Percentiles rank a stretch among this genome's conserved stretches.
Conservation (phyloP, 2,329 filamentous ascomycete species). For the Colletotrichum lentis region DNA sequence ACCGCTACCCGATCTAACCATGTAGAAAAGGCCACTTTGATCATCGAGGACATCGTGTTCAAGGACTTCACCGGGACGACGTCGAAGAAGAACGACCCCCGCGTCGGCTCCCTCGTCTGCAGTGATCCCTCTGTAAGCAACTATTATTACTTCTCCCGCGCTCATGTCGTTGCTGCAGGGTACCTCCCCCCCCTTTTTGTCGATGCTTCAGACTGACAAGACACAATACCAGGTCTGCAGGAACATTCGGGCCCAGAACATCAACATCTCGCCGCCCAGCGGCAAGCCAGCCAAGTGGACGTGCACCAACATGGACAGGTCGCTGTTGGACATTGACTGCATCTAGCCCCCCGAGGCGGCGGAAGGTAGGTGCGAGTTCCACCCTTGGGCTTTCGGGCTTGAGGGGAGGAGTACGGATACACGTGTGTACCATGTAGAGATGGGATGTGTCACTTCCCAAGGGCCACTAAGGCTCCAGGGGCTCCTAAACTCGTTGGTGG, state of each 20-base stretch:
- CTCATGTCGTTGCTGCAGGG: too few relatives aligned
- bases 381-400: background rate
- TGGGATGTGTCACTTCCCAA: background rate
- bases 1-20: background rate
- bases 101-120: conserved; percentile 23
- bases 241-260: conserved; percentile 16
- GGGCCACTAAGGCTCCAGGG: background rate
- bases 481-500: conserved; percentile 12
- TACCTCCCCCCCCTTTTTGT: background rate
- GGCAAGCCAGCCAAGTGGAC: conserved; percentile 10
- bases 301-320: conserved; percentile 24
- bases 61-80: conserved; percentile 16
- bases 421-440: background rate
- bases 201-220: background rate
- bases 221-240: conserved; percentile 12
- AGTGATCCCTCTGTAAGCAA: conserved; percentile 7
- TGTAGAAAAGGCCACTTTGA: background rate
- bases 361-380: background rate
- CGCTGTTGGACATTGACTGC: conserved; percentile 16
- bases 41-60: conserved; percentile 16
- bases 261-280: conserved; percentile 16
- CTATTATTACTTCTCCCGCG: too few relatives aligned
- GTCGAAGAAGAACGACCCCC: conserved; percentile 11
- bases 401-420: too few relatives aligned
- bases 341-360: background rate